Evolutionary conservation across 1,284 basidiomycete species (phyloP).

Genomic region (Meripilus lineatus): DNA sequence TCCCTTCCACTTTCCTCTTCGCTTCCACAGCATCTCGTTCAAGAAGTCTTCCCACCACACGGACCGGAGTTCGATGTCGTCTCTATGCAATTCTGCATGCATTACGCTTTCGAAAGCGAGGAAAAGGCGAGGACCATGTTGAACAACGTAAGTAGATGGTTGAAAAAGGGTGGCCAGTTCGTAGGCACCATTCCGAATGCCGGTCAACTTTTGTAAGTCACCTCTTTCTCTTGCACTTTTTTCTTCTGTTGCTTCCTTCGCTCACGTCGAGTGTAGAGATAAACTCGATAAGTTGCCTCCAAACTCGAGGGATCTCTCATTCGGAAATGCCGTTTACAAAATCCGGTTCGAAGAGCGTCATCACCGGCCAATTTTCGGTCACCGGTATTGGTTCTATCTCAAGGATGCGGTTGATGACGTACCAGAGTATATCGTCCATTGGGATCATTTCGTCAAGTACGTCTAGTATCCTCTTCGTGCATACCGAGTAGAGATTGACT

Average conservation of each 20-base stretch:
- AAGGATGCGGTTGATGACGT: constrained; percentile 95
- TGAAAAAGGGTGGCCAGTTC: constrained; percentile 83
- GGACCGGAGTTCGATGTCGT: constrained; percentile 82
- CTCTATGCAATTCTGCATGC: constrained; percentile 99
- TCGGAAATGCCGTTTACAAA: constrained; percentile 88
- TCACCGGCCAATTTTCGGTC: constrained; percentile 72
- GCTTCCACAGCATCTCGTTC: constrained; percentile 57
- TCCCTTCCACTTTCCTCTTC: constrained; percentile 63
- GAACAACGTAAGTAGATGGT: constrained; percentile 80
- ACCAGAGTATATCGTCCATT: constrained; percentile 94
- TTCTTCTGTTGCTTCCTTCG: background rate
- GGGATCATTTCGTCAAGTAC: constrained; percentile 88
- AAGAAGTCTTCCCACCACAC: constrained; percentile 18
- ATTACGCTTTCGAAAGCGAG: constrained; percentile 94
- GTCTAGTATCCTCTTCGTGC: constrained; percentile 24
- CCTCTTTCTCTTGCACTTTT: background rate
- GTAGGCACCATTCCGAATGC: constrained; percentile 94
- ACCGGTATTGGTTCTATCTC: constrained; percentile 92
- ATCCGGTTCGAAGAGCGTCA: constrained; percentile 78
- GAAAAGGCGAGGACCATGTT: constrained; percentile 90
- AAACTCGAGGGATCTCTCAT: constrained; percentile 60
- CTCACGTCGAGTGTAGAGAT: constrained; percentile 37
- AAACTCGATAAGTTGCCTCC: constrained; percentile 64
- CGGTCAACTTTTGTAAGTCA: constrained; percentile 69
- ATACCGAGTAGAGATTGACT: background rate